A percentile compares a stretch with the other conserved stretches of the same genome.
Conservation (phyloP, 768 basidiomycete genomes). For the Trametes coccinea region DNA sequence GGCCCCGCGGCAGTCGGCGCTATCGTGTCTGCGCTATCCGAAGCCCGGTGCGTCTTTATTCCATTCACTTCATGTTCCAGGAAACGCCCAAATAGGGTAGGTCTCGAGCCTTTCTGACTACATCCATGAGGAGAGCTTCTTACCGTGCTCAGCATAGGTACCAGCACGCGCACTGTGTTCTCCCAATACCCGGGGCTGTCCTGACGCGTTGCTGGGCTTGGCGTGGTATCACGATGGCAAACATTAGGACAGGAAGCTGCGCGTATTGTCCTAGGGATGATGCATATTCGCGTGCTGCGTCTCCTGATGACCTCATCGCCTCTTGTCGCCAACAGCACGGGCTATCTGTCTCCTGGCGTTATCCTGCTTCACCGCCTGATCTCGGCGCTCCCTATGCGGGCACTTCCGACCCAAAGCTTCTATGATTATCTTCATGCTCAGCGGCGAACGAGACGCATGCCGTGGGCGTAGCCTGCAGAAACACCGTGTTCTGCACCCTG, state of each 20-base stretch:
- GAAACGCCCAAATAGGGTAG: not conserved
- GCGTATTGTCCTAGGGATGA: constrained; percentile 8
- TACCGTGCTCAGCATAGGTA: not conserved
- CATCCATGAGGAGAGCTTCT: not conserved
- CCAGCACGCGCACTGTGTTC: not conserved
- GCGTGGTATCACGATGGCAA: not conserved
- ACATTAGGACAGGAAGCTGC: not conserved
- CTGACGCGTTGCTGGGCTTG: not conserved
- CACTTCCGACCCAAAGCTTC: not conserved
- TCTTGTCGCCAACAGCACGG: not conserved
- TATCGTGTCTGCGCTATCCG: constrained; percentile 6
- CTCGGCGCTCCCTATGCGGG: not conserved
- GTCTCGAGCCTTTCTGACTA: not conserved
- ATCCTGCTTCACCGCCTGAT: not conserved
- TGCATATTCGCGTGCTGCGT: constrained; percentile 9
- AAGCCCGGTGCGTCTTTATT: not conserved
- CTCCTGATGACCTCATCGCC: not conserved
- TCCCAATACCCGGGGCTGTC: not conserved
- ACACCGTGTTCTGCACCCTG: not conserved
- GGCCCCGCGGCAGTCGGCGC: not conserved
- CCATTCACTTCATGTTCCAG: not conserved
- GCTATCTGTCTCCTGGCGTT: not conserved
- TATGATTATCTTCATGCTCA: not conserved
- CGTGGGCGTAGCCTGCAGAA: not conserved
- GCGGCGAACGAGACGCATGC: not conserved